These are phyloP conservation scores for Fonsecaea pedrosoi DNA, from an alignment of 2,329 filamentous ascomycete genomes.

Conservation along the genomic window DNA sequence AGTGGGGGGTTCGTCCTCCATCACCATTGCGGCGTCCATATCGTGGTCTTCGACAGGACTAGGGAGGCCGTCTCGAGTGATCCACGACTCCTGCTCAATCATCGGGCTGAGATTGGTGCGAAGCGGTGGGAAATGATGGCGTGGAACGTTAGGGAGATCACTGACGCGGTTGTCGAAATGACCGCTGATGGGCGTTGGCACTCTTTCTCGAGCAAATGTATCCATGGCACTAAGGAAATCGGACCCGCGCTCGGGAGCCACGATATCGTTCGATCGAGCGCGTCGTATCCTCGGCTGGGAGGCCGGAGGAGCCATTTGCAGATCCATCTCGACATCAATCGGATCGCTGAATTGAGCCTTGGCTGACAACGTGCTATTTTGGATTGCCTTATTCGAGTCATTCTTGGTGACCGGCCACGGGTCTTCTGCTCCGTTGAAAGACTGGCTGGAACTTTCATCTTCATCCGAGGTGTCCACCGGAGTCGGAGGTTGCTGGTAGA, in stretches of 20 bases:
- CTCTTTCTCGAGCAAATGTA: conserved; percentile 32
- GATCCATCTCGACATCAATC: conserved; percentile 28
- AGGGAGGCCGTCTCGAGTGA: conserved; percentile 34
- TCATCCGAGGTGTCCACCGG: conserved; percentile 40
- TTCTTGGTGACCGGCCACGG: conserved; percentile 17
- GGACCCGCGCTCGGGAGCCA: conserved; percentile 31
- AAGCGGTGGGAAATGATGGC: conserved; percentile 36
- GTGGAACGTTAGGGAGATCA: conserved; percentile 31
- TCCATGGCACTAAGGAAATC: conserved; percentile 27
- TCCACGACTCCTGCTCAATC: conserved; percentile 40
- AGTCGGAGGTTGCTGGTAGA: conserved; percentile 38
- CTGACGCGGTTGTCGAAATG: conserved; percentile 36
- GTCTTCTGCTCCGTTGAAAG: conserved; percentile 11
- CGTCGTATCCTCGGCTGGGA: conserved; percentile 27
- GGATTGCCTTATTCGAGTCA: conserved; percentile 16
- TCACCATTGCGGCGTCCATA: conserved; percentile 34
- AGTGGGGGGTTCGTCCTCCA: conserved; percentile 24
- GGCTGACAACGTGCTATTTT: conserved; percentile 27
- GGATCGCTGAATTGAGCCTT: conserved; percentile 19
- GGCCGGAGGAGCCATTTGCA: conserved; percentile 15
- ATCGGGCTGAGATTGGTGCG: conserved; percentile 39
- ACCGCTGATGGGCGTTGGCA: conserved; percentile 38
- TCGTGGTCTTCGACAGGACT: conserved; percentile 37
- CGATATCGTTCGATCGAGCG: conserved; percentile 40
- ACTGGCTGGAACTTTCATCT: conserved; percentile 25